A percentile compares a stretch with the other conserved stretches of the same genome.
Evolutionary conservation across 108 stramenopile species (phyloP).

Genomic region (Stephanodiscus triporus): DNA sequence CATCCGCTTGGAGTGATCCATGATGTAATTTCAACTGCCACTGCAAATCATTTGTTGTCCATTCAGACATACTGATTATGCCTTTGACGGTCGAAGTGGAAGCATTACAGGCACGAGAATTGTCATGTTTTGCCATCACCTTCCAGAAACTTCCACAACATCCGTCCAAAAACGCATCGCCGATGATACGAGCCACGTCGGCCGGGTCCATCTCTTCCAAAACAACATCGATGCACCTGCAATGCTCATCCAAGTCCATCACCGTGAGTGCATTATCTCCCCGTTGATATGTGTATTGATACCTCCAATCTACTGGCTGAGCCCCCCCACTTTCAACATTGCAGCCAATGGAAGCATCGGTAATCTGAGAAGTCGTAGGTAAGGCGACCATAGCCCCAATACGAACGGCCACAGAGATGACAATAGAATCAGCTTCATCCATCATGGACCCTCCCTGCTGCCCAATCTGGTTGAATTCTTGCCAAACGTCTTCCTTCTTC

Average conservation of each 20-base stretch:
- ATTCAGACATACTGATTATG: background rate
- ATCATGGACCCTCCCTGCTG: background rate
- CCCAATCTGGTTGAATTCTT: background rate
- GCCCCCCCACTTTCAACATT: background rate
- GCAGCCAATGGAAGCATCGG: background rate
- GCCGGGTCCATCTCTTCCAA: slow-evolving; percentile 9
- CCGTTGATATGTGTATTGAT: slow-evolving; percentile 4
- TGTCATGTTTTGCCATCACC: background rate
- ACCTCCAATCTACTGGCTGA: background rate
- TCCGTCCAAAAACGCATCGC: background rate
- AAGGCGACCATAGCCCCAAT: background rate
- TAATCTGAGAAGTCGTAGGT: background rate
- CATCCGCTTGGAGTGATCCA: slow-evolving; percentile 11
- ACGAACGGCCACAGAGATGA: slow-evolving; percentile 2
- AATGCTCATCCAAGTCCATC: slow-evolving; percentile 6
- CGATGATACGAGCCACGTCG: slow-evolving; percentile 6
- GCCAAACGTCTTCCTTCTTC: background rate
- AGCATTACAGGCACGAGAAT: background rate
- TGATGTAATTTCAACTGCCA: slow-evolving; percentile 7
- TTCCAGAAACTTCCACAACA: background rate
- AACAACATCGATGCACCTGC: slow-evolving; percentile 10
- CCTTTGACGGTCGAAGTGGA: background rate
- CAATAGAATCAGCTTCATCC: slow-evolving; percentile 1
- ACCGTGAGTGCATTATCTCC: background rate
- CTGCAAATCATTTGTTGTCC: background rate